phyloP scores from a whole-genome alignment of 2,329 filamentous ascomycete species.

The Penicillium sp. region DNA sequence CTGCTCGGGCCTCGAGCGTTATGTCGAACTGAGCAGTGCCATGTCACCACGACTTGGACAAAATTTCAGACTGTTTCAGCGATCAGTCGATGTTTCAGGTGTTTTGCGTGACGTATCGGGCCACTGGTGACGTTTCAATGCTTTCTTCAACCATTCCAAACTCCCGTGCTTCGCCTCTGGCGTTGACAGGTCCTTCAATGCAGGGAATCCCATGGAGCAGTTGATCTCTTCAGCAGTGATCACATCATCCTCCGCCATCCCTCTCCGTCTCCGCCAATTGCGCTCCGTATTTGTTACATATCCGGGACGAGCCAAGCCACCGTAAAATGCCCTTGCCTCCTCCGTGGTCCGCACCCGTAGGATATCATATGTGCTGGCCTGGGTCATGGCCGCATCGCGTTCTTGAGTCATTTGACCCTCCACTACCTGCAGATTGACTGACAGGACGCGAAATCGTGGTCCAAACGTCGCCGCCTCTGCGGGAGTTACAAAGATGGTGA shows the following conservation, averaged over 20 bases:
- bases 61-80: too few relatives aligned
- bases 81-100: too few relatives aligned
- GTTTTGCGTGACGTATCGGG: too few relatives aligned
- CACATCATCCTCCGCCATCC: constrained; percentile 20
- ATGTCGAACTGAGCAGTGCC: too few relatives aligned
- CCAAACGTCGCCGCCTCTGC: constrained; percentile 31
- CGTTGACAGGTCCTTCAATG: background rate
- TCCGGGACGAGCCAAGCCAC: constrained; percentile 28
- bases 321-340: constrained; percentile 36
- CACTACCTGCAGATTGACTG: constrained; percentile 26
- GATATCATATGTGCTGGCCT: constrained; percentile 40
- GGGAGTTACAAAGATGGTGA: constrained; percentile 31
- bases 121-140: background rate
- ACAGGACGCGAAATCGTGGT: constrained; percentile 13
- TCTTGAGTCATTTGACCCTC: constrained; percentile 29
- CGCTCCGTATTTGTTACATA: constrained; percentile 42
- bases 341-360: constrained; percentile 34
- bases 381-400: constrained; percentile 40
- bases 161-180: background rate
- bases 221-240: constrained; percentile 38
- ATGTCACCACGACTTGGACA: too few relatives aligned
- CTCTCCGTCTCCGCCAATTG: constrained; percentile 38
- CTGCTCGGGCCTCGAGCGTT: too few relatives aligned
- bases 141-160: background rate
- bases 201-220: constrained; percentile 3